phyloP scores from a whole-genome alignment of 2,329 filamentous ascomycete species.

The Cordyceps cicadae region DNA sequence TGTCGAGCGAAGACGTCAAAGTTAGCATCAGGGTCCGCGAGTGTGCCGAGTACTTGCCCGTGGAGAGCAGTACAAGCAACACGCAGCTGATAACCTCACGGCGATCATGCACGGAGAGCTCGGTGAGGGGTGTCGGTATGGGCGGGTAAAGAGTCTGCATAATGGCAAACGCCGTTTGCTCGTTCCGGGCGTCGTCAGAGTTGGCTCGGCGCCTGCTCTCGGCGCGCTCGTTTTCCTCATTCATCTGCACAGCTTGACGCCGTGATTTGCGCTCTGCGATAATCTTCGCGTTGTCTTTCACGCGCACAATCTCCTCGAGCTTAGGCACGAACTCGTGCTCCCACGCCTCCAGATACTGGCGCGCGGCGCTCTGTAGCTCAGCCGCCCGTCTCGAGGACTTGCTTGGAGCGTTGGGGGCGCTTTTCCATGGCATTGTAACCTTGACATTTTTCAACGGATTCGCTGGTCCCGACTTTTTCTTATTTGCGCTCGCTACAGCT shows the following conservation, averaged over 20 bases:
- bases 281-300: slow-evolving; percentile 40
- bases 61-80: slow-evolving; percentile 60
- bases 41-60: slow-evolving; percentile 67
- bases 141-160: slow-evolving; percentile 47
- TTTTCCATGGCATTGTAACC: slow-evolving; percentile 15
- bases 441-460: slow-evolving; percentile 14
- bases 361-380: slow-evolving; percentile 41
- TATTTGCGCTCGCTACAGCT: neutral
- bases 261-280: slow-evolving; percentile 38
- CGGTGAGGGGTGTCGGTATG: slow-evolving; percentile 44
- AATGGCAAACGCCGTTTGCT: slow-evolving; percentile 31
- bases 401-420: neutral
- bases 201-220: slow-evolving; percentile 29
- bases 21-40: slow-evolving; percentile 62
- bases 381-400: slow-evolving; percentile 15
- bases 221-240: slow-evolving; percentile 25
- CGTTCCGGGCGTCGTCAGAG: slow-evolving; percentile 25
- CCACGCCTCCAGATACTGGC: slow-evolving; percentile 73
- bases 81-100: slow-evolving; percentile 60
- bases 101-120: slow-evolving; percentile 50
- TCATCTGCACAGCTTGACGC: slow-evolving; percentile 32
- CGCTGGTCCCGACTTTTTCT: neutral
- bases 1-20: slow-evolving; percentile 56
- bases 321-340: slow-evolving; percentile 59
- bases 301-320: slow-evolving; percentile 58